Evolutionary conservation across 768 basidiomycete genomes (phyloP).

Genomic region (Lepiota brunneoincarnata): DNA sequence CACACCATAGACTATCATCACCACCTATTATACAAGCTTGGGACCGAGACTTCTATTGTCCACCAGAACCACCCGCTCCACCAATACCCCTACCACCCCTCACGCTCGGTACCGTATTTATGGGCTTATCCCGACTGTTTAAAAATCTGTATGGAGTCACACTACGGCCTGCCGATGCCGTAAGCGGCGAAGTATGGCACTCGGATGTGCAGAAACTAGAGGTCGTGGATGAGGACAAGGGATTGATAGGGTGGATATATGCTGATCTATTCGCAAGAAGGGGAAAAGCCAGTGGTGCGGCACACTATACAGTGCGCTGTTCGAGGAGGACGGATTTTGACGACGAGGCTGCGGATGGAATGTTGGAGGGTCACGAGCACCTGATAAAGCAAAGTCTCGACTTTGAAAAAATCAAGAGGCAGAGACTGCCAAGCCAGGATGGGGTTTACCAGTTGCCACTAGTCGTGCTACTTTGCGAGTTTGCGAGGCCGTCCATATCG

Average conservation of each 20-base stretch:
- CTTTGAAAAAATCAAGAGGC: conserved; percentile 63
- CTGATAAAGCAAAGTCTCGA: conserved; percentile 47
- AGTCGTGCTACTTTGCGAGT: conserved; percentile 90
- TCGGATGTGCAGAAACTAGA: conserved; percentile 85
- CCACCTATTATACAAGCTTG: conserved; percentile 83
- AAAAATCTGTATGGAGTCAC: conserved; percentile 83
- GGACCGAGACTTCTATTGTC: conserved; percentile 95
- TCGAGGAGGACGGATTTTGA: conserved; percentile 92
- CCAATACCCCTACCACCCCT: conserved; percentile 70
- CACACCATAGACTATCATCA: conserved; percentile 55
- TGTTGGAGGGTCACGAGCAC: conserved; percentile 34
- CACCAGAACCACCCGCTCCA: conserved; percentile 73
- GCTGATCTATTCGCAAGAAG: conserved; percentile 84
- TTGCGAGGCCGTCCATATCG: conserved; percentile 58
- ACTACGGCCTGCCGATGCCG: conserved; percentile 64
- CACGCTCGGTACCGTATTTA: conserved; percentile 88
- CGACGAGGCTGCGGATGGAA: conserved; percentile 67
- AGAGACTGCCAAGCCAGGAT: conserved; percentile 55
- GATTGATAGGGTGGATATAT: conserved; percentile 92
- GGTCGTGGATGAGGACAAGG: conserved; percentile 86
- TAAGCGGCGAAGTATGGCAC: conserved; percentile 88
- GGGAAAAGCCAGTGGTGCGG: conserved; percentile 88
- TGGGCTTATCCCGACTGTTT: conserved; percentile 90
- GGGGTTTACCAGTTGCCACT: conserved; percentile 87
- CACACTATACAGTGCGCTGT: conserved; percentile 97